Evolutionary conservation across 257 asterid genomes (phyloP).

Genomic region (Knoxia roxburghii): DNA sequence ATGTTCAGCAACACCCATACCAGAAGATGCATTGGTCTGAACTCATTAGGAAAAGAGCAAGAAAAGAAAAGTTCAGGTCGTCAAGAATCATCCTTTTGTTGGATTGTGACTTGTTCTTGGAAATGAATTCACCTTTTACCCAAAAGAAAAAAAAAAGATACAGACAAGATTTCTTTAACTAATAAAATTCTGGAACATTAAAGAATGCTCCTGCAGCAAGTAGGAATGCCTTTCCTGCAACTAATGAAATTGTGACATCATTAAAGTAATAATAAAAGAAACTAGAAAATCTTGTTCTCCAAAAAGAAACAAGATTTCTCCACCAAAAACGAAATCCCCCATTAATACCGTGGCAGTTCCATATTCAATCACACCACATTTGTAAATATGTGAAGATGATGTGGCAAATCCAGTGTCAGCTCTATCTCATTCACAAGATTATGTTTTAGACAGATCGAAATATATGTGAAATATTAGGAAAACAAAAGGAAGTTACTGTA

Average conservation of each 20-base stretch:
- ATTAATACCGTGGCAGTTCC: neutral
- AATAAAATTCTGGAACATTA: neutral
- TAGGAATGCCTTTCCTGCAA: neutral
- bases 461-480: neutral
- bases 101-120: no score
- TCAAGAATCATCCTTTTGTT: no score
- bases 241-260: neutral
- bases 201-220: neutral
- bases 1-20: slow-evolving; percentile 65
- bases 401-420: neutral
- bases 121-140: no score
- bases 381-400: neutral
- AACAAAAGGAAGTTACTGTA: no score
- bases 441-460: neutral
- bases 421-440: neutral
- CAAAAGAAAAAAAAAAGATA: neutral
- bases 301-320: neutral
- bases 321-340: neutral
- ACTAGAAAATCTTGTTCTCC: neutral
- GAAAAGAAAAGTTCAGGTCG: neutral
- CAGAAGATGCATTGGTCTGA: slow-evolving; percentile 53
- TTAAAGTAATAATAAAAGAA: neutral
- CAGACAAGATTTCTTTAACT: neutral
- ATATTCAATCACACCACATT: neutral
- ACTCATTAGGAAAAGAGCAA: slow-evolving; percentile 3